A percentile compares a stretch with the other conserved stretches of the same genome.
Evolutionary conservation across 2,329 filamentous ascomycete species (phyloP).

Genomic region (Pezicula neosporulosa): DNA sequence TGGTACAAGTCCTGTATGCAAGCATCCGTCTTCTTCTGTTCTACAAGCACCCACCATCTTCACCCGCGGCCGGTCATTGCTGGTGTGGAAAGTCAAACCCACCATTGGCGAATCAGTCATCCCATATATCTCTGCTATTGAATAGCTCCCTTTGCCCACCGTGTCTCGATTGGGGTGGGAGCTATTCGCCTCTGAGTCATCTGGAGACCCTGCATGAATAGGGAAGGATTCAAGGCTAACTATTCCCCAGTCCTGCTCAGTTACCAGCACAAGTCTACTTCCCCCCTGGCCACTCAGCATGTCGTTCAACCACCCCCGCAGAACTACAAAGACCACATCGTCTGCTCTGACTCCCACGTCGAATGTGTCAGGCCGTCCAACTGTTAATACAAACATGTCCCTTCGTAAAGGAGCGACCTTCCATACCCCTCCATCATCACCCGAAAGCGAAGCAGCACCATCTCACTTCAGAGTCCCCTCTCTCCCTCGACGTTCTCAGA

Average conservation of each 20-base stretch:
- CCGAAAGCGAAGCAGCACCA: conserved; percentile 33
- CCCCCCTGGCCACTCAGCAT: conserved; percentile 25
- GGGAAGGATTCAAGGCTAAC: conserved; percentile 20
- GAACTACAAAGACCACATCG: conserved; percentile 32
- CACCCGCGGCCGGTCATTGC: conserved; percentile 1
- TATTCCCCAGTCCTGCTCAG: conserved; percentile 19
- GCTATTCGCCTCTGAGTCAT: conserved; percentile 24
- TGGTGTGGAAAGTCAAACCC: conserved; percentile 1
- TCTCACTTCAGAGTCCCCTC: conserved; percentile 33
- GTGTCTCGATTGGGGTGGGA: conserved; percentile 14
- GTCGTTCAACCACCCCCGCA: conserved; percentile 29
- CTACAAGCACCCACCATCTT: conserved; percentile 1
- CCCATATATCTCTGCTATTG: conserved; percentile 15
- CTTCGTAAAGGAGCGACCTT: conserved; percentile 71
- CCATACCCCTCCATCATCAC: conserved; percentile 38
- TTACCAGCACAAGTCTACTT: conserved; percentile 11
- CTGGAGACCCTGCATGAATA: conserved; percentile 18
- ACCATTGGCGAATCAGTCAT: conserved; percentile 23
- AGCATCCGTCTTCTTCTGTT: background rate
- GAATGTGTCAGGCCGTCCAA: conserved; percentile 38
- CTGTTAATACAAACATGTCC: conserved; percentile 51
- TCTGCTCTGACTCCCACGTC: conserved; percentile 41
- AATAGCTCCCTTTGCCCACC: conserved; percentile 13
- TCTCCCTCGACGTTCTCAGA: conserved; percentile 65
- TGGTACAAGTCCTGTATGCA: background rate